phyloP scores from a whole-genome alignment of 768 basidiomycete genomes.

The Artomyces pyxidatus region DNA sequence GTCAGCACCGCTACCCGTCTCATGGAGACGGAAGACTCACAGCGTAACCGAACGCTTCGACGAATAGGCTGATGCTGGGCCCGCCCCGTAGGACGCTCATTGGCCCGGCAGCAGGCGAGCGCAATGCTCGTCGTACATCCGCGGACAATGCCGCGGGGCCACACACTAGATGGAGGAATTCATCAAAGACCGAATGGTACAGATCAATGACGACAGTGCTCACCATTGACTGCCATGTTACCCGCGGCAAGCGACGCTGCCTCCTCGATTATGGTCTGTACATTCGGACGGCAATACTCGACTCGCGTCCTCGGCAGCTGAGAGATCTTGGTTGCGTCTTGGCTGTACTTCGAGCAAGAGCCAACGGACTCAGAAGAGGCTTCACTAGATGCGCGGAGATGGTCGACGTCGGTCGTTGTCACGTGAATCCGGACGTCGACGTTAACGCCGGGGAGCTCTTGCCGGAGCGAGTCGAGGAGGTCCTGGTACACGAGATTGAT shows the following conservation, averaged over 20 bases:
- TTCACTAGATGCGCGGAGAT: constrained; percentile 41
- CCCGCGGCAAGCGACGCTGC: not conserved
- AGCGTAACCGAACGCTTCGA: constrained; percentile 36
- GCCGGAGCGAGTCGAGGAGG: not conserved
- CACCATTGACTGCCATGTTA: constrained; percentile 39
- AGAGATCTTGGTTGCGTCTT: not conserved
- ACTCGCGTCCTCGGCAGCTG: not conserved
- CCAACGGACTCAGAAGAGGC: constrained; percentile 10
- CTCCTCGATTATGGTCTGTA: not conserved
- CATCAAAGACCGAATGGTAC: no score
- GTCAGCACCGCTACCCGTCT: no score
- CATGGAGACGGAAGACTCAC: no score
- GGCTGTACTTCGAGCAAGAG: no score
- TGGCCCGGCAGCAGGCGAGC: constrained; percentile 26
- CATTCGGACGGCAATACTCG: not conserved
- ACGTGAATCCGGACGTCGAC: not conserved
- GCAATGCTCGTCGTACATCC: constrained; percentile 32
- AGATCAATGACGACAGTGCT: constrained; percentile 10
- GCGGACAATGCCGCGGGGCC: constrained; percentile 34
- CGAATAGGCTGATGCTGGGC: constrained; percentile 36
- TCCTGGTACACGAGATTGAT: not conserved
- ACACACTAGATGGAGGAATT: no score
- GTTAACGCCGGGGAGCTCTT: not conserved
- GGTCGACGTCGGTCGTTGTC: constrained; percentile 5
- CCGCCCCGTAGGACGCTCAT: constrained; percentile 34